A percentile compares a stretch with the other conserved stretches of the same genome.
These are phyloP conservation scores for Acanthamoeba lugdunensis DNA, from an alignment of 208 protist genomes.

Conservation along the genomic window DNA sequence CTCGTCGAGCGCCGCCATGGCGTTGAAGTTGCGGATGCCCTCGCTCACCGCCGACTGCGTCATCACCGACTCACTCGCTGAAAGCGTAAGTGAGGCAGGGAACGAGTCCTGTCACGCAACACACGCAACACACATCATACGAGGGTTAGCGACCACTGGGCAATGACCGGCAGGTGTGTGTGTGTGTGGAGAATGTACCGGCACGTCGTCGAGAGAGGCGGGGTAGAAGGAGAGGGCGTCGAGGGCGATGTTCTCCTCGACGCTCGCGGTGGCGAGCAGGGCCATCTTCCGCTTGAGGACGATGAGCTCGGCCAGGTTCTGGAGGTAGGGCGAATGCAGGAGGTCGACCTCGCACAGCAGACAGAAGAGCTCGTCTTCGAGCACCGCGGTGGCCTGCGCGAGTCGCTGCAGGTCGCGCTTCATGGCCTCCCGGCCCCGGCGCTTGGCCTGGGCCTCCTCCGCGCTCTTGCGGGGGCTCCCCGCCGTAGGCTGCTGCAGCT, in stretches of 20 bases:
- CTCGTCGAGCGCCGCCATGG: slow-evolving; percentile 16
- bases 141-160: not conserved
- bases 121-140: not conserved
- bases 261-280: not conserved
- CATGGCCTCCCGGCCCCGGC: not conserved
- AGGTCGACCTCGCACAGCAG: slow-evolving; percentile 22
- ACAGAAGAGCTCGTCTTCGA: slow-evolving; percentile 29
- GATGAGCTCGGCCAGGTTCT: slow-evolving; percentile 29
- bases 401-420: slow-evolving; percentile 1
- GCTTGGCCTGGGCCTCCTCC: not conserved
- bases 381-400: not conserved
- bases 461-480: not conserved
- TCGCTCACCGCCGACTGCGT: slow-evolving; percentile 42
- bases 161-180: too few relatives aligned
- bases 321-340: slow-evolving; percentile 22
- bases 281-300: slow-evolving; percentile 11
- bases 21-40: slow-evolving; percentile 52
- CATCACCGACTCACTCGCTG: slow-evolving; percentile 7
- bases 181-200: not conserved
- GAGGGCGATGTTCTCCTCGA: not conserved
- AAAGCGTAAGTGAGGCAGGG: not conserved
- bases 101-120: not conserved
- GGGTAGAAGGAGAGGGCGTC: not conserved
- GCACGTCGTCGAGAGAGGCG: not conserved
- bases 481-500: not conserved